Evolutionary conservation across 805 yeast species (phyloP).

Genomic region (Ogataea siamensis): DNA sequence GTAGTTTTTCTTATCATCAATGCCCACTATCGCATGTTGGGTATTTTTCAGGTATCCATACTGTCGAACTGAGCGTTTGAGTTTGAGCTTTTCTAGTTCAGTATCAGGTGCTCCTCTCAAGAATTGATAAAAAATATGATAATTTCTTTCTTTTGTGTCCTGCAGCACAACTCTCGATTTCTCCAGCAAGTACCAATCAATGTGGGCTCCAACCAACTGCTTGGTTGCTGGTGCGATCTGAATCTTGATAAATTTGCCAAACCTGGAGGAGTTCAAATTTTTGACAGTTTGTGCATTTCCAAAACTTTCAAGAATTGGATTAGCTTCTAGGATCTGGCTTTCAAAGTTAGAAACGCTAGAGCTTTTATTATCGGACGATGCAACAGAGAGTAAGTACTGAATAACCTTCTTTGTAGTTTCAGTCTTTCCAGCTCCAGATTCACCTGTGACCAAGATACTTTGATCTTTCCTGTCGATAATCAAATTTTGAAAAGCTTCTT

Average conservation of each 20-base stretch:
- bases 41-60: constrained; percentile 62
- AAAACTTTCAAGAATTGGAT: constrained; percentile 92
- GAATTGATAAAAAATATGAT: constrained; percentile 89
- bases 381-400: constrained; percentile 82
- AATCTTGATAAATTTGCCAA: constrained; percentile 92
- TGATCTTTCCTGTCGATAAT: constrained; percentile 71
- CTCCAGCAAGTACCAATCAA: constrained; percentile 91
- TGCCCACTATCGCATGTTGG: constrained; percentile 59
- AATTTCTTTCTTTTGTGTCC: constrained; percentile 76
- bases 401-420: constrained; percentile 95
- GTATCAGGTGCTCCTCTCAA: constrained; percentile 59
- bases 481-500: constrained; percentile 77
- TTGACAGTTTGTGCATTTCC: constrained; percentile 96
- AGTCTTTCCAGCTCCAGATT: constrained; percentile 98
- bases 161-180: constrained; percentile 89
- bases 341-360: constrained; percentile 54
- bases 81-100: constrained; percentile 46
- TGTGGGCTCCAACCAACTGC: constrained; percentile 80
- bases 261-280: constrained; percentile 92
- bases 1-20: constrained; percentile 75
- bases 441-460: constrained; percentile 96
- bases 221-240: constrained; percentile 60
- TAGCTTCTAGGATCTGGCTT: constrained; percentile 83
- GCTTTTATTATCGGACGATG: constrained; percentile 34
- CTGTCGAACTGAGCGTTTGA: constrained; percentile 38